A percentile compares a stretch with the other conserved stretches of the same genome.
phyloP scores from a whole-genome alignment of 345 rosid genomes.

The Angophora floribunda region DNA sequence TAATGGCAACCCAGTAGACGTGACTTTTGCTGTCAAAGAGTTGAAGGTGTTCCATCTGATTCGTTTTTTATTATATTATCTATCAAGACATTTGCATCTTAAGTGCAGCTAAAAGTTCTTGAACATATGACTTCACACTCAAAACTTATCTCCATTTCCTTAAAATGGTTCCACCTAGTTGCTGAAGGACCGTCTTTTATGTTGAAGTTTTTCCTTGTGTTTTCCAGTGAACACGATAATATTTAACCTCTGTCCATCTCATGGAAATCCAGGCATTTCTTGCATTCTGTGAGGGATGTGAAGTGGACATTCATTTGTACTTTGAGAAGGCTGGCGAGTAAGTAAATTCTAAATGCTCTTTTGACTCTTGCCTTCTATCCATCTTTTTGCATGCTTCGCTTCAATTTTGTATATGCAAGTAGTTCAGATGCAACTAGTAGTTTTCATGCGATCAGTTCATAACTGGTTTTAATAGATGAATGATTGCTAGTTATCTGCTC shows the following conservation, averaged over 20 bases:
- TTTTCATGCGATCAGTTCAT: neutral
- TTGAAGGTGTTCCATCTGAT: conserved; percentile 41
- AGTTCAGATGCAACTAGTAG: neutral
- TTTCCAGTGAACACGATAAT: neutral
- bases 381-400: neutral
- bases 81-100: neutral
- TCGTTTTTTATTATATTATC: neutral
- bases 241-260: neutral
- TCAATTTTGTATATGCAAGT: neutral
- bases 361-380: neutral
- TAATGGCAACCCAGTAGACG: conserved; percentile 76
- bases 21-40: conserved; percentile 86
- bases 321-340: conserved; percentile 94
- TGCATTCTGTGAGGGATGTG: conserved; percentile 84
- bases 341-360: conserved; percentile 16
- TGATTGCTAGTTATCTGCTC: neutral
- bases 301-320: conserved; percentile 72
- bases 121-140: neutral
- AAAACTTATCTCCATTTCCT: neutral
- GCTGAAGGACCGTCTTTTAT: neutral
- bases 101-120: neutral
- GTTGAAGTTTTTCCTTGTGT: neutral
- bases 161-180: neutral
- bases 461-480: neutral
- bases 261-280: conserved; percentile 64